Conservation (phyloP, 108 stramenopile species). For the Cyclostephanos tholiformis region DNA sequence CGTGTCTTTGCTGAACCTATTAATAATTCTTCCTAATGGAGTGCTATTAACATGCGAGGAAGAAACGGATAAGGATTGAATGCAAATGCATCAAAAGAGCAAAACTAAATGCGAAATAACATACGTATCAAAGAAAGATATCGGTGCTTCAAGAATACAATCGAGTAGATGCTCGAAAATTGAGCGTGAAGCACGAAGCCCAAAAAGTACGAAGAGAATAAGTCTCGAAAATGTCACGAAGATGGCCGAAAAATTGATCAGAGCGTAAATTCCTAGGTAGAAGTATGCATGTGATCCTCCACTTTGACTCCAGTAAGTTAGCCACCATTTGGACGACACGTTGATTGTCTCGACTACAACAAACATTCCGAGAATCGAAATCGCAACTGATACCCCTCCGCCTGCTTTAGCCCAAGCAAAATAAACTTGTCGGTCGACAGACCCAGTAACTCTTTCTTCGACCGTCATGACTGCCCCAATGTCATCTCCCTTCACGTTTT, state of each 20-base stretch:
- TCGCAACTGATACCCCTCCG: slow-evolving; percentile 65
- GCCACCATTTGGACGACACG: slow-evolving; percentile 77
- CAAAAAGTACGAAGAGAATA: slow-evolving; percentile 54
- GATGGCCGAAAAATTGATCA: slow-evolving; percentile 63
- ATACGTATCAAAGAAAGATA: slow-evolving; percentile 85
- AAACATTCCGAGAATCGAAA: slow-evolving; percentile 64
- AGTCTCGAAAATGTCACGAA: slow-evolving; percentile 55
- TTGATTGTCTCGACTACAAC: slow-evolving; percentile 48
- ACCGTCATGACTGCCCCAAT: slow-evolving; percentile 43
- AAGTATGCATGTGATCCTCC: slow-evolving; percentile 24
- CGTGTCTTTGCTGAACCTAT: slow-evolving; percentile 88
- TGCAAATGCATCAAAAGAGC: background rate
- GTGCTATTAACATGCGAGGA: slow-evolving; percentile 32
- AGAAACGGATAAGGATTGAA: background rate
- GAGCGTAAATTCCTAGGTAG: slow-evolving; percentile 58
- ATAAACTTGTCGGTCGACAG: slow-evolving; percentile 69
- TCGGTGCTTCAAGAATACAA: slow-evolving; percentile 78
- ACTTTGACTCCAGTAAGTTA: slow-evolving; percentile 63
- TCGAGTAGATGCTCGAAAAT: slow-evolving; percentile 64
- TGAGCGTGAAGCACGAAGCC: slow-evolving; percentile 54
- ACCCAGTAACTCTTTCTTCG: slow-evolving; percentile 55
- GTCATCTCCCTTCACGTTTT: slow-evolving; percentile 1
- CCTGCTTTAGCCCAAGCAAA: slow-evolving; percentile 74
- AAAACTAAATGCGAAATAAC: background rate
- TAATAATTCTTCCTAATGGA: slow-evolving; percentile 68